Conservation (phyloP, 257 asterid species). For the Phtheirospermum japonicum region DNA sequence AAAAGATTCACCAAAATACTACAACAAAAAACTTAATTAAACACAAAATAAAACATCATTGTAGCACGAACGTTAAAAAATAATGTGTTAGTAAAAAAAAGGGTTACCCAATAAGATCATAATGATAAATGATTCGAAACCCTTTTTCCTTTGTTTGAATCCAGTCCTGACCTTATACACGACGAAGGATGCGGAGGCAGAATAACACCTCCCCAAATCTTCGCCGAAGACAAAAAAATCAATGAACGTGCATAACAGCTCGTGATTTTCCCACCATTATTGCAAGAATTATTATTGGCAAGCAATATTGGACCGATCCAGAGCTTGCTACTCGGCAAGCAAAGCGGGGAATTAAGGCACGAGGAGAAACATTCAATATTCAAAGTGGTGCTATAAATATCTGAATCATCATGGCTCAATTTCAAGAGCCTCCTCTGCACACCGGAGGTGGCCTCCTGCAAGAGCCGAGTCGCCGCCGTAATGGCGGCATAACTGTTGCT, state of each 20-base stretch:
- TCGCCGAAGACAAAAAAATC: conserved; percentile 40
- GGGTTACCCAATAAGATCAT: too few relatives aligned
- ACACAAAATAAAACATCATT: too few relatives aligned
- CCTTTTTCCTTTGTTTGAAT: conserved; percentile 50
- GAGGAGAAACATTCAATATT: conserved; percentile 37
- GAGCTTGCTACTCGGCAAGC: conserved; percentile 31
- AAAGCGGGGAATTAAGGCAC: conserved; percentile 56
- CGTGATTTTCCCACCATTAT: conserved; percentile 17
- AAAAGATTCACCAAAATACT: too few relatives aligned
- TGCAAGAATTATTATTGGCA: conserved; percentile 36
- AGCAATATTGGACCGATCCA: conserved; percentile 40
- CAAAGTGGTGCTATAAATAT: conserved; percentile 22
- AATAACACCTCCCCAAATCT: conserved; percentile 42
- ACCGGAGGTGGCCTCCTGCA: conserved; percentile 52
- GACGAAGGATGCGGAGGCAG: conserved; percentile 68
- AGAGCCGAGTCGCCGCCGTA: conserved; percentile 53
- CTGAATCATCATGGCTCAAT: conserved; percentile 31
- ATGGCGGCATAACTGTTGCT: conserved; percentile 30
- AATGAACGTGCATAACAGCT: conserved; percentile 54
- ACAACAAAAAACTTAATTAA: too few relatives aligned
- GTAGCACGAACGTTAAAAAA: too few relatives aligned
- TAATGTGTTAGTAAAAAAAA: too few relatives aligned
- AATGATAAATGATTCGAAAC: conserved; percentile 34
- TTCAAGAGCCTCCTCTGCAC: conserved; percentile 39
- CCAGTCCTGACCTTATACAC: conserved; percentile 40